Conservation (phyloP, 2,329 filamentous ascomycete species). For the Ramichloridium luteum region DNA sequence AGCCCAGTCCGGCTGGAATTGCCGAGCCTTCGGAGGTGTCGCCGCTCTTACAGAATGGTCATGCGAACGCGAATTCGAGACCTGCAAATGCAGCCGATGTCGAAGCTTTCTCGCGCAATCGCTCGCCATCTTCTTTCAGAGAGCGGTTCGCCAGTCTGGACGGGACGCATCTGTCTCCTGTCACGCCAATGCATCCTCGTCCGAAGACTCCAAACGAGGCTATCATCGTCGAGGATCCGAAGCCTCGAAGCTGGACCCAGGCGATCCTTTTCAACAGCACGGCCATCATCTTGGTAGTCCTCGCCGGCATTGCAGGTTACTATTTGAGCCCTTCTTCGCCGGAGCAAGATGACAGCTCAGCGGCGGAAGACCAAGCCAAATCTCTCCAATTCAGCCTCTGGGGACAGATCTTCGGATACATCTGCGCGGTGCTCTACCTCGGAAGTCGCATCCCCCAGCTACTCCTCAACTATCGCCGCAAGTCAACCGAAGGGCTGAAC, state of each 20-base stretch:
- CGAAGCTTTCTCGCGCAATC: slow-evolving; percentile 15
- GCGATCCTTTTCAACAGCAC: slow-evolving; percentile 59
- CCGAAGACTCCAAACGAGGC: slow-evolving; percentile 20
- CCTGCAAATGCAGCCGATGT: slow-evolving; percentile 16
- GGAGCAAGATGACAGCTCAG: slow-evolving; percentile 12
- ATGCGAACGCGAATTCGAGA: slow-evolving; percentile 12
- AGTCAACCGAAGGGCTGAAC: slow-evolving; percentile 84
- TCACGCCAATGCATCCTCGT: slow-evolving; percentile 60
- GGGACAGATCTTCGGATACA: slow-evolving; percentile 86
- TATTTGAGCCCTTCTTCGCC: slow-evolving; percentile 49
- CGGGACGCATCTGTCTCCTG: slow-evolving; percentile 62
- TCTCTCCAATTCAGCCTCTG: slow-evolving; percentile 56
- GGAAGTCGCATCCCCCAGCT: slow-evolving; percentile 83
- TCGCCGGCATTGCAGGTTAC: slow-evolving; percentile 77
- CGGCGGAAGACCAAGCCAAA: slow-evolving; percentile 31
- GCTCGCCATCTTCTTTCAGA: slow-evolving; percentile 29
- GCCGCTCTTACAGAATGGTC: slow-evolving; percentile 22
- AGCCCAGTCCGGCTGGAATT: slow-evolving; percentile 15
- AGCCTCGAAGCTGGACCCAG: slow-evolving; percentile 32
- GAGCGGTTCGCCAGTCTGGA: slow-evolving; percentile 47
- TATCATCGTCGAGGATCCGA: slow-evolving; percentile 20
- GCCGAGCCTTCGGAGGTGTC: slow-evolving; percentile 23
- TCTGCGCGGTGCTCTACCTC: slow-evolving; percentile 82
- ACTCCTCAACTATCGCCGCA: slow-evolving; percentile 80
- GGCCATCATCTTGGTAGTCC: slow-evolving; percentile 68